Percentiles rank a stretch among this genome's conserved stretches.
These are phyloP conservation scores for Coleophoma eucalyptorum DNA, from an alignment of 2,329 filamentous ascomycete species.

Conservation along the genomic window DNA sequence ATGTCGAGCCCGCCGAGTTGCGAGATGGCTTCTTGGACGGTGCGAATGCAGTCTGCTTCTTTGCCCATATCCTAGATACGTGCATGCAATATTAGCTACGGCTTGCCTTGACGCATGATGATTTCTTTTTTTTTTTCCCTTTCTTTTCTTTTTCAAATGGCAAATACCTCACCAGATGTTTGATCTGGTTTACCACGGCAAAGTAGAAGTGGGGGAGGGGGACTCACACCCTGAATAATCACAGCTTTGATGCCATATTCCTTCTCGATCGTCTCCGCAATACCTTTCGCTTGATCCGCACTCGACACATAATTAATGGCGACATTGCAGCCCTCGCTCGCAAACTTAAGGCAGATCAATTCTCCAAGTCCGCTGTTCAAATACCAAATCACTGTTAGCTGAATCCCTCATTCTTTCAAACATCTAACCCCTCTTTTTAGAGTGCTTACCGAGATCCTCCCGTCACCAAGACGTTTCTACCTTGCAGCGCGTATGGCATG, in stretches of 20 bases:
- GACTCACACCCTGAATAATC: slow-evolving; percentile 50
- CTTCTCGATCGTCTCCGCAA: slow-evolving; percentile 44
- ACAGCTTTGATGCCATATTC: slow-evolving; percentile 49
- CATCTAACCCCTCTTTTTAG: not conserved
- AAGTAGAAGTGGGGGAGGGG: not conserved
- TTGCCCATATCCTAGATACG: slow-evolving; percentile 49
- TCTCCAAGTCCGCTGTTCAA: slow-evolving; percentile 56
- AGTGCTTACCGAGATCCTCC: slow-evolving; percentile 38
- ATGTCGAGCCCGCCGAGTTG: slow-evolving; percentile 60
- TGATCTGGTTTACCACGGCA: too few relatives aligned
- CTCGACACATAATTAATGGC: slow-evolving; percentile 62
- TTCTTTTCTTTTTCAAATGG: too few relatives aligned
- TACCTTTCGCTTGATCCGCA: slow-evolving; percentile 47
- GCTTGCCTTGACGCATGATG: too few relatives aligned
- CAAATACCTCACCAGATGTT: too few relatives aligned
- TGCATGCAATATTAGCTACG: too few relatives aligned
- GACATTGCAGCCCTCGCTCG: slow-evolving; percentile 57
- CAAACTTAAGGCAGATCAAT: slow-evolving; percentile 56
- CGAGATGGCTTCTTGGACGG: slow-evolving; percentile 50
- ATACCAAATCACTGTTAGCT: not conserved
- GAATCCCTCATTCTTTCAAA: not conserved
- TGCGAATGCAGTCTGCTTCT: slow-evolving; percentile 46
- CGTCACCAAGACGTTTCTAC: slow-evolving; percentile 60
- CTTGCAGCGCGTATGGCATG: slow-evolving; percentile 61
- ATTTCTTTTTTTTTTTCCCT: too few relatives aligned